Conservation (phyloP, 1,284 basidiomycete genomes). For the Pterulicium gracile region DNA sequence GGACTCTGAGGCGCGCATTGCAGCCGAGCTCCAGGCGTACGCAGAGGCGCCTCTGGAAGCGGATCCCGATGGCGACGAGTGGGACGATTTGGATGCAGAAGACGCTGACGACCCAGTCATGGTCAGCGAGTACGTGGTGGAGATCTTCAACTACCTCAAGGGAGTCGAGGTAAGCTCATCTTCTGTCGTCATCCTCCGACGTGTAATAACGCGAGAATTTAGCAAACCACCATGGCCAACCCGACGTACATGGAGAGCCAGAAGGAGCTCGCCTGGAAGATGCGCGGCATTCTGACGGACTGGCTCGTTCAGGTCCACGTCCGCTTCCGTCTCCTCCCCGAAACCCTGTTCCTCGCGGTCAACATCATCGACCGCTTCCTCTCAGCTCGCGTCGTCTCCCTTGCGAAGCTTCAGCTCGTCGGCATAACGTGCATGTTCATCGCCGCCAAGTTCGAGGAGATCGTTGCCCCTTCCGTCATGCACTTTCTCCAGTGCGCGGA, state of each 20-base stretch:
- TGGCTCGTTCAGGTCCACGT: slow-evolving; percentile 97
- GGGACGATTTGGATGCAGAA: slow-evolving; percentile 89
- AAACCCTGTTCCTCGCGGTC: slow-evolving; percentile 90
- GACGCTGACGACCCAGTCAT: slow-evolving; percentile 93
- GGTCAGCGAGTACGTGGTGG: slow-evolving; percentile 94
- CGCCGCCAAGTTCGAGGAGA: slow-evolving; percentile 93
- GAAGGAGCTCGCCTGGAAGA: slow-evolving; percentile 86
- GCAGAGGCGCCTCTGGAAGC: slow-evolving; percentile 37
- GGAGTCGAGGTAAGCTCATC: slow-evolving; percentile 43
- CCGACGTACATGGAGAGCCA: slow-evolving; percentile 88
- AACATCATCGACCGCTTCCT: slow-evolving; percentile 98
- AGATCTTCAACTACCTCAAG: slow-evolving; percentile 92
- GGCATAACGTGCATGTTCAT: slow-evolving; percentile 93
- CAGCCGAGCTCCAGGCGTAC: slow-evolving; percentile 26
- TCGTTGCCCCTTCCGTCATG: slow-evolving; percentile 80
- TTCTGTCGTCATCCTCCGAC: background rate
- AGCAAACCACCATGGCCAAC: slow-evolving; percentile 79
- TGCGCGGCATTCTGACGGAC: slow-evolving; percentile 92
- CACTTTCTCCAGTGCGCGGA: slow-evolving; percentile 90
- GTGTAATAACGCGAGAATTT: slow-evolving; percentile 8
- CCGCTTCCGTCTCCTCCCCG: slow-evolving; percentile 88
- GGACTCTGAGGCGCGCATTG: slow-evolving; percentile 24
- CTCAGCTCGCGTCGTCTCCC: slow-evolving; percentile 79
- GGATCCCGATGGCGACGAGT: slow-evolving; percentile 49
- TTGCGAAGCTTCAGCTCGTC: slow-evolving; percentile 91